Percentiles rank a stretch among this genome's conserved stretches.
Evolutionary conservation across 768 basidiomycete genomes (phyloP).

Genomic region (Boletellus emodensis): DNA sequence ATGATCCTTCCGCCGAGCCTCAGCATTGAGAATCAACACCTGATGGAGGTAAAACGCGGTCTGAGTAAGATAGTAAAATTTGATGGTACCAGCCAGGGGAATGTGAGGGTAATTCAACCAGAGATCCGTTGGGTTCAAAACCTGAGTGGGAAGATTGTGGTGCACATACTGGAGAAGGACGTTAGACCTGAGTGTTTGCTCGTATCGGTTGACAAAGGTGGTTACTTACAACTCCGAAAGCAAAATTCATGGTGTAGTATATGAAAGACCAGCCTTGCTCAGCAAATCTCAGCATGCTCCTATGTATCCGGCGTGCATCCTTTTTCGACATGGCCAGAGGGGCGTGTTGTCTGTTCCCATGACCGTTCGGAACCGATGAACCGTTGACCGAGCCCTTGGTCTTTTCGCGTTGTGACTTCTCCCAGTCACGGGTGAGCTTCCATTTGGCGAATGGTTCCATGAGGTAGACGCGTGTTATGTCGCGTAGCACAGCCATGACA

Average conservation of each 20-base stretch:
- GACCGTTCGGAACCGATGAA: slow-evolving; percentile 29
- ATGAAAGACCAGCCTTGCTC: slow-evolving; percentile 92
- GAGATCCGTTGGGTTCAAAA: slow-evolving; percentile 59
- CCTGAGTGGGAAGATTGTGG: slow-evolving; percentile 58
- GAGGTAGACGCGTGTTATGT: slow-evolving; percentile 65
- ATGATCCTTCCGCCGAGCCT: slow-evolving; percentile 90
- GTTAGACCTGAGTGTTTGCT: slow-evolving; percentile 5
- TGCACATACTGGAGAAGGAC: slow-evolving; percentile 67
- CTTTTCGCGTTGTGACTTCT: slow-evolving; percentile 18
- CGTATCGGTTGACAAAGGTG: slow-evolving; percentile 9
- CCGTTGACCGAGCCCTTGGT: slow-evolving; percentile 20
- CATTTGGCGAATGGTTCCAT: slow-evolving; percentile 80
- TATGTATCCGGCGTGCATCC: slow-evolving; percentile 59
- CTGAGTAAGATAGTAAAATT: slow-evolving; percentile 86
- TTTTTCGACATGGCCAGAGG: slow-evolving; percentile 30
- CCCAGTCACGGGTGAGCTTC: slow-evolving; percentile 61
- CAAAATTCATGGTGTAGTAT: slow-evolving; percentile 76
- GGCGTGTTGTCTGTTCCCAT: slow-evolving; percentile 20
- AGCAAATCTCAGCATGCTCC: slow-evolving; percentile 81
- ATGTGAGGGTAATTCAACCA: slow-evolving; percentile 85
- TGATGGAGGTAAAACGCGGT: slow-evolving; percentile 90
- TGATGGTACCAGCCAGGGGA: slow-evolving; percentile 74
- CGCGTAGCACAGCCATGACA: slow-evolving; percentile 83
- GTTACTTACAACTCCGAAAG: slow-evolving; percentile 75
- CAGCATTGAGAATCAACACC: slow-evolving; percentile 87